phyloP scores from a whole-genome alignment of 2,329 filamentous ascomycete species.

The Sarocladium strictum region DNA sequence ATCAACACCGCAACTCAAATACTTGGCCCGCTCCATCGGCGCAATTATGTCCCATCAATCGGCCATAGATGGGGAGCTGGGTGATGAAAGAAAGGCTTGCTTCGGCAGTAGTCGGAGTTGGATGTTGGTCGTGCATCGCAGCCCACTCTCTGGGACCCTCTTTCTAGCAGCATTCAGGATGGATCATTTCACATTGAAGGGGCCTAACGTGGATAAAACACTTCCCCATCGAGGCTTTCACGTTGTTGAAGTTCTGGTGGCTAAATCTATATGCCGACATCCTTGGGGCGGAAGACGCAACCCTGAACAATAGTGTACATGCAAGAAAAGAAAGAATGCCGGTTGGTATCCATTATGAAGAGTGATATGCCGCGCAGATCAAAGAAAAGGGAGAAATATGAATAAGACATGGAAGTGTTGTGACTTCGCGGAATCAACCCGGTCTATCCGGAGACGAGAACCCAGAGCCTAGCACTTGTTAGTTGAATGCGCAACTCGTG shows the following conservation, averaged over 20 bases:
- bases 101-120: slow-evolving; percentile 5
- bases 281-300: neutral
- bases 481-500: neutral
- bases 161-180: neutral
- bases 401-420: neutral
- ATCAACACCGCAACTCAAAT: neutral
- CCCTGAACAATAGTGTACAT: slow-evolving; percentile 1
- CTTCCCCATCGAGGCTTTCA: neutral
- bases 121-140: neutral
- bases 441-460: slow-evolving; percentile 27
- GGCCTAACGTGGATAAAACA: neutral
- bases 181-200: no score
- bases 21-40: neutral
- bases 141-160: neutral
- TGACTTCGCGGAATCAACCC: no score
- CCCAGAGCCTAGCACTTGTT: slow-evolving; percentile 28
- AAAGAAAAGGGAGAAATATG: slow-evolving; percentile 8
- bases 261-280: slow-evolving; percentile 6
- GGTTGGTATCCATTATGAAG: slow-evolving; percentile 12
- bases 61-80: neutral
- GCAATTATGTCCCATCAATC: neutral
- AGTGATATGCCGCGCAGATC: slow-evolving; percentile 4
- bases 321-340: slow-evolving; percentile 9
- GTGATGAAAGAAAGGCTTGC: neutral
- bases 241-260: neutral